Conservation (phyloP, 129 eudicot genomes). For the Cynara cardunculus region DNA sequence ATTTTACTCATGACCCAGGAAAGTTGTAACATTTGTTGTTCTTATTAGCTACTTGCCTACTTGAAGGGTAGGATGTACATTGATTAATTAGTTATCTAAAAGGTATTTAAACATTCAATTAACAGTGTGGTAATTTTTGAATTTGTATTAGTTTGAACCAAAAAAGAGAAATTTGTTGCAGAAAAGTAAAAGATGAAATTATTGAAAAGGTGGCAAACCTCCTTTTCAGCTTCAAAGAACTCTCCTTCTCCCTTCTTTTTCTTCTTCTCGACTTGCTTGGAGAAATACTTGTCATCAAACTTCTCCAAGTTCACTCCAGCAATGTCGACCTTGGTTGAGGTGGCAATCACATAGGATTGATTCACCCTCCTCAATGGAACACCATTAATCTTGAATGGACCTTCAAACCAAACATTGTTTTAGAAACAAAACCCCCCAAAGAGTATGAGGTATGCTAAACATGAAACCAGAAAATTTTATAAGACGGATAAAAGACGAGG, state of each 20-base stretch:
- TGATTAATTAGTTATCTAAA: too few species aligned
- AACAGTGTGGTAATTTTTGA: too few species aligned
- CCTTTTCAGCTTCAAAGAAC: slow-evolving; percentile 51
- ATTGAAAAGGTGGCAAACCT: slow-evolving; percentile 21
- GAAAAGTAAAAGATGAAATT: neutral
- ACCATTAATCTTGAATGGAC: slow-evolving; percentile 61
- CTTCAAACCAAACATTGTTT: slow-evolving; percentile 5
- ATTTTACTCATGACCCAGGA: too few species aligned
- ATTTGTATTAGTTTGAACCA: neutral
- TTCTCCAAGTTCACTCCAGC: slow-evolving; percentile 41
- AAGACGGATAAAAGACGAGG: neutral
- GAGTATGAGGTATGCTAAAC: too few species aligned
- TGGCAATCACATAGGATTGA: slow-evolving; percentile 13
- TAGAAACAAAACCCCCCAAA: too few species aligned
- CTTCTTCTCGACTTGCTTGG: slow-evolving; percentile 46
- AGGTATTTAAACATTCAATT: too few species aligned
- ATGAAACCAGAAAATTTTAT: too few species aligned
- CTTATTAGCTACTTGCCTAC: too few species aligned
- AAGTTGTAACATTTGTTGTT: too few species aligned
- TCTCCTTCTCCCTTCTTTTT: slow-evolving; percentile 49
- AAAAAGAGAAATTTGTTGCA: too few species aligned
- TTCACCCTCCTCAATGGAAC: slow-evolving; percentile 62
- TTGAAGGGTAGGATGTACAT: too few species aligned
- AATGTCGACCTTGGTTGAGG: slow-evolving; percentile 49
- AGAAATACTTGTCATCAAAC: slow-evolving; percentile 47